Evolutionary conservation across 2,329 filamentous ascomycete genomes (phyloP), one percentile per base, ranked within the genome.

Genomic region (Ophiosphaerella korrae): DNA sequence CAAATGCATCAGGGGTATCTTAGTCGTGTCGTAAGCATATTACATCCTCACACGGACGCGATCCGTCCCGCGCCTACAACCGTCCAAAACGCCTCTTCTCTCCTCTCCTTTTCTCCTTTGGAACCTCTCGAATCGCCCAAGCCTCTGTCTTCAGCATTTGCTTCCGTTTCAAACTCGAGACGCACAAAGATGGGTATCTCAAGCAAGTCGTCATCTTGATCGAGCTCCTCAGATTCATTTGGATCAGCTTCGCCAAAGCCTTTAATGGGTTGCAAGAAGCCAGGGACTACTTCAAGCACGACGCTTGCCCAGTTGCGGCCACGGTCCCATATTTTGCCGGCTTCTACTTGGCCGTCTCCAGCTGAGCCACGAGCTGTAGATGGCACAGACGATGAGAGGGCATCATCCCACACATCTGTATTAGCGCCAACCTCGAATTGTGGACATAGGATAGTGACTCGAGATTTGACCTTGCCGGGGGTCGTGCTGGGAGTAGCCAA

Each of bases 171-270:
- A 87, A 92, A 99, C 73, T 97, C 92, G 49, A 96, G 82, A 21
- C 92, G 84, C 53, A 99, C 90, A 78, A 96, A 95, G 66, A 99
- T 87, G 47, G 94, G 93, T 62, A 99, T 93, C 80, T 99, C 94
- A 36, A 97, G 74, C 26, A 87, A 76, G 66, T 87, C 82, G 48
- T 86, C 82, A 53, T 86, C 84, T 41, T 82, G 80, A 24, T 74
- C 72, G 11, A 76, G 47, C 33, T 64, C 68, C 53, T 45, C 49
- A 3, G 58, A 52, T 12, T 48, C 43, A 3, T 68, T 70, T 32
- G 26, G 60, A 67, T 42, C 45, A 46, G 32, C 13, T 16, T 43
- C 39, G 0, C 48, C 42, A 9, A 56, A 38, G 16, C 53, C 60
- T 16, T 37, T 37, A 26, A 58, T 16, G 31, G 55, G 48, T 9